Percentiles rank a stretch among this genome's conserved stretches.
Conservation (phyloP, 345 rosid genomes). For the Fremontodendron californicum region DNA sequence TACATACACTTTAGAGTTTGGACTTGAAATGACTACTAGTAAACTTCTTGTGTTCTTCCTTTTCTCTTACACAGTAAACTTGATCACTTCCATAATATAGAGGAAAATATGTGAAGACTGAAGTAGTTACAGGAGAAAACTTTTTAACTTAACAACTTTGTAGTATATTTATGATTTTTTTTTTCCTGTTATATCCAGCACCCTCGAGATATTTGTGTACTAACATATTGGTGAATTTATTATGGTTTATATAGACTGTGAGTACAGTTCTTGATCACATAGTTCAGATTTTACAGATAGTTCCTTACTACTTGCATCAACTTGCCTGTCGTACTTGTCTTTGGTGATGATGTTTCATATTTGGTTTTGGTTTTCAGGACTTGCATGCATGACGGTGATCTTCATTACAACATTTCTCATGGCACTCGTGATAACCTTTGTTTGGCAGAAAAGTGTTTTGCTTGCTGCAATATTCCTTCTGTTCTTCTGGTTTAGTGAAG, state of each 20-base stretch:
- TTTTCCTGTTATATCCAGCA: neutral
- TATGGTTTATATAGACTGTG: neutral
- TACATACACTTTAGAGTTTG: neutral
- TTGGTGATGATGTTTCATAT: conserved; percentile 5
- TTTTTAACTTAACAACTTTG: neutral
- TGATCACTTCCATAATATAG: neutral
- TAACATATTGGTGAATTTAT: neutral
- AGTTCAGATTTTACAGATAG: neutral
- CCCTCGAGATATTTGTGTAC: neutral
- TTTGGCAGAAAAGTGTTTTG: conserved; percentile 62
- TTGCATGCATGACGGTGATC: conserved; percentile 87
- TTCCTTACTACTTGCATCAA: neutral
- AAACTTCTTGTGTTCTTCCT: neutral
- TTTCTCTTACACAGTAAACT: neutral
- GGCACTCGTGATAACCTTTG: conserved; percentile 76
- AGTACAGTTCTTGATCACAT: neutral
- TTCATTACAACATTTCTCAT: conserved; percentile 83
- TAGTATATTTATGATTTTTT: neutral
- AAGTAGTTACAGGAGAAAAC: neutral
- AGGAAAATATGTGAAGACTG: neutral
- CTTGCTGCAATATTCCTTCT: conserved; percentile 60
- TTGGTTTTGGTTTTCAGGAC: conserved; percentile 49
- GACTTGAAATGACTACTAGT: neutral
- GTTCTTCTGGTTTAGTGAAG: conserved; percentile 70
- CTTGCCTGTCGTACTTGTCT: neutral